Evolutionary conservation across 139 green algal species (phyloP).

Genomic region (Deuterostichococcus epilithicus): DNA sequence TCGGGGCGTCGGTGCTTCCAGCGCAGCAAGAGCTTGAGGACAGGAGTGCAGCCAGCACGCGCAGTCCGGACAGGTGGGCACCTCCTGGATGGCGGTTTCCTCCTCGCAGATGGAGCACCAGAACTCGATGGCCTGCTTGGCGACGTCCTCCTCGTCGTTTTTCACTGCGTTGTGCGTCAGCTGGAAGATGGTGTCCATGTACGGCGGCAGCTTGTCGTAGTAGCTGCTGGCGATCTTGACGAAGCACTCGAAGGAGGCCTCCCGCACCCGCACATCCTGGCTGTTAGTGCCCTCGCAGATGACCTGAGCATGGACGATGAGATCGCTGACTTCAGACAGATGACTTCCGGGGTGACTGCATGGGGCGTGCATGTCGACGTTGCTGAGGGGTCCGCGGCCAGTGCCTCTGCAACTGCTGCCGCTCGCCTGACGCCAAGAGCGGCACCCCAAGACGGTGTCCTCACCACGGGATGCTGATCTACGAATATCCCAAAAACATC

Average conservation of each 20-base stretch:
- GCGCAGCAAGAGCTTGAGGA: too few species aligned
- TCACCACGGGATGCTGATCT: too few species aligned
- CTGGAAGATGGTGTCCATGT: conserved; percentile 94
- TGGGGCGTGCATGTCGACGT: too few species aligned
- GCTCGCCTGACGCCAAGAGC: too few species aligned
- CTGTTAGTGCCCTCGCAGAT: conserved; percentile 82
- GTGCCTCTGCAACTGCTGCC: too few species aligned
- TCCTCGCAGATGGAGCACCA: conserved; percentile 86
- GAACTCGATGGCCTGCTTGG: conserved; percentile 93
- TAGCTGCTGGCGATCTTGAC: conserved; percentile 84
- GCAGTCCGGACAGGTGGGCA: not conserved
- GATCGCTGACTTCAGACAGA: not conserved
- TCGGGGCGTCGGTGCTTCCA: not conserved
- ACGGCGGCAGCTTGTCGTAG: conserved; percentile 88
- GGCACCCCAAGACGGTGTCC: too few species aligned
- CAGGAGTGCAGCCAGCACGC: not conserved
- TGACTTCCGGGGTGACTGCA: too few species aligned
- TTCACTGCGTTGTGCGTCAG: conserved; percentile 83
- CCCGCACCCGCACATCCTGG: conserved; percentile 59
- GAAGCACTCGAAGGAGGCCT: conserved; percentile 90
- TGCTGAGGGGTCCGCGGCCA: too few species aligned
- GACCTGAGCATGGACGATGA: conserved; percentile 28
- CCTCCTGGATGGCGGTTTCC: conserved; percentile 57
- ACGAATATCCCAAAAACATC: too few species aligned
- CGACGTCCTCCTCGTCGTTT: conserved; percentile 88